These are phyloP conservation scores for Novymonas esmeraldas DNA, from an alignment of 208 protist genomes.

Conservation along the genomic window DNA sequence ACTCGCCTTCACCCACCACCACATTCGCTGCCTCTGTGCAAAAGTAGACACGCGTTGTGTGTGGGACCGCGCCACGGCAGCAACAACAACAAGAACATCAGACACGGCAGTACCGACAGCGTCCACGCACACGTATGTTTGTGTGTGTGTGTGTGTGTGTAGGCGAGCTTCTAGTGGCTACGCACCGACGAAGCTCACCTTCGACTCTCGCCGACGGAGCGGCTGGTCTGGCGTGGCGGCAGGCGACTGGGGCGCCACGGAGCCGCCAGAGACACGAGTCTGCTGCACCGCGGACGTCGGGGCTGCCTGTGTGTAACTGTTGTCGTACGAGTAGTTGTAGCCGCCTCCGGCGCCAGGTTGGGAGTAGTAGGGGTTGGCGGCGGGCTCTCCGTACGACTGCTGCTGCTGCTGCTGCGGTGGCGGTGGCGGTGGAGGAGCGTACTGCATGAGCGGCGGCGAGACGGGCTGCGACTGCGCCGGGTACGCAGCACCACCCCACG, in stretches of 20 bases:
- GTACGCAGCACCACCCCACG: too few relatives aligned
- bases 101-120: background rate
- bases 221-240: constrained; percentile 4
- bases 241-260: background rate
- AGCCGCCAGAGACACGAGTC: background rate
- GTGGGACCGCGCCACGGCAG: too few relatives aligned
- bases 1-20: too few relatives aligned
- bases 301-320: background rate
- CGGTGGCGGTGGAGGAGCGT: background rate
- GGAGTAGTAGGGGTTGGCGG: background rate
- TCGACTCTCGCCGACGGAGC: constrained; percentile 25
- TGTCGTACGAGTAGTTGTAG: background rate
- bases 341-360: background rate
- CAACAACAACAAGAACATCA: too few relatives aligned
- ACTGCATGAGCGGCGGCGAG: background rate
- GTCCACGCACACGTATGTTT: background rate
- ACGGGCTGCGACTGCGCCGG: background rate
- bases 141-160: too few relatives aligned
- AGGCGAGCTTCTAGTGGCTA: background rate
- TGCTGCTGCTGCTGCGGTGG: background rate
- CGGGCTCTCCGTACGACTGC: background rate
- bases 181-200: constrained; percentile 20
- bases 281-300: background rate
- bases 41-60: too few relatives aligned
- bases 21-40: too few relatives aligned